Evolutionary conservation across 345 rosid genomes (phyloP).

Genomic region (Salix viminalis): DNA sequence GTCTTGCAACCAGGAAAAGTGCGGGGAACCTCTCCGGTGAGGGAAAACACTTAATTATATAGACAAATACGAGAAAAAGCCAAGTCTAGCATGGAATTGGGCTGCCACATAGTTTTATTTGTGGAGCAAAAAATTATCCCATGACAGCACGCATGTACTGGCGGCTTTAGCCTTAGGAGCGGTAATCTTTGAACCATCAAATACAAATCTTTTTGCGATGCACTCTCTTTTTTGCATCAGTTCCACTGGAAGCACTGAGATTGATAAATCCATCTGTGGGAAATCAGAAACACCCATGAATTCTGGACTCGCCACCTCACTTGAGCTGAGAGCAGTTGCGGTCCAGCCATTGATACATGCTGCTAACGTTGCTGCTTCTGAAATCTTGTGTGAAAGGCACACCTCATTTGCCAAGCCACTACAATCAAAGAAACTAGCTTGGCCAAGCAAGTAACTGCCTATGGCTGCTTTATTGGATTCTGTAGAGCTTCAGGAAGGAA

Average conservation of each 20-base stretch:
- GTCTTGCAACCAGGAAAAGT: no score
- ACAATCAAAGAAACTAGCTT: slow-evolving; percentile 20
- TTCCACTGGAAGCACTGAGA: not conserved
- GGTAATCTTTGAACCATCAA: no score
- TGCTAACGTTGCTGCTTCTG: slow-evolving; percentile 13
- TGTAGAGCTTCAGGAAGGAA: slow-evolving; percentile 21
- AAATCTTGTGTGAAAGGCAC: slow-evolving; percentile 18
- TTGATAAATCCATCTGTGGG: slow-evolving; percentile 14
- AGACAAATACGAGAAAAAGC: no score
- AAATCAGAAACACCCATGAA: slow-evolving; percentile 18
- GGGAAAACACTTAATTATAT: no score
- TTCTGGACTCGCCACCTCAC: not conserved
- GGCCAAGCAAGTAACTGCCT: no score
- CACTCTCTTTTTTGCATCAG: not conserved
- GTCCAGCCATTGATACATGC: slow-evolving; percentile 30
- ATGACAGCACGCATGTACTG: not conserved
- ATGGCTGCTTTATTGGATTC: not conserved
- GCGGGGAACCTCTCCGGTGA: no score
- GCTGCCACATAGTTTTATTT: no score
- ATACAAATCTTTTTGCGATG: no score
- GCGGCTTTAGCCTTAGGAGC: no score
- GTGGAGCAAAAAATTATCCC: no score
- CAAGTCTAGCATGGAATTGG: no score
- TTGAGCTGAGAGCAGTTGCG: not conserved
- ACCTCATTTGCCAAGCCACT: slow-evolving; percentile 24